Evolutionary conservation across 2,329 filamentous ascomycete genomes (phyloP).

Genomic region (Graphium sp.): DNA sequence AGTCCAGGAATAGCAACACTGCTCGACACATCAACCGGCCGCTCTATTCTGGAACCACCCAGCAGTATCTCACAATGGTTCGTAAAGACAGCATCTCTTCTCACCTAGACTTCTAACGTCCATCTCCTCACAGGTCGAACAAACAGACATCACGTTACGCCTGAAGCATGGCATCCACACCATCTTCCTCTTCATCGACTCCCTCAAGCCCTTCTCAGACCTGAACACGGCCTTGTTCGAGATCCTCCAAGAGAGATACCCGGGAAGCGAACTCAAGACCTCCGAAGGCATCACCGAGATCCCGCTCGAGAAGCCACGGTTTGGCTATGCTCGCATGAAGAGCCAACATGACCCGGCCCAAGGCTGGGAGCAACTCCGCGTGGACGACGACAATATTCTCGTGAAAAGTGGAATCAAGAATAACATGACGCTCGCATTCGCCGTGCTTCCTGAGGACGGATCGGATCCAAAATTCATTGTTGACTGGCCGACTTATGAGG

Average conservation of each 20-base stretch:
- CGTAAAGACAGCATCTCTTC: neutral
- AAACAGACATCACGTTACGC: slow-evolving; percentile 45
- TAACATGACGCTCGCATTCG: slow-evolving; percentile 31
- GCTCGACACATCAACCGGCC: too few relatives aligned
- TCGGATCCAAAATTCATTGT: slow-evolving; percentile 24
- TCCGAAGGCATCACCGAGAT: slow-evolving; percentile 17
- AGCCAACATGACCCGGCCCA: slow-evolving; percentile 23
- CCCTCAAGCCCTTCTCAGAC: slow-evolving; percentile 35
- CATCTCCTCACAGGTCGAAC: slow-evolving; percentile 14
- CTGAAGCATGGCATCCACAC: slow-evolving; percentile 61
- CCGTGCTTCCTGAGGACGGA: slow-evolving; percentile 19
- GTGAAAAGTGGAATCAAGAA: slow-evolving; percentile 25
- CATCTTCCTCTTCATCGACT: slow-evolving; percentile 48
- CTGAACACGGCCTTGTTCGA: slow-evolving; percentile 42
- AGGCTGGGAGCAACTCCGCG: slow-evolving; percentile 31
- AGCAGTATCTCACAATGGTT: slow-evolving; percentile 1
- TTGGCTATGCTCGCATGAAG: slow-evolving; percentile 29
- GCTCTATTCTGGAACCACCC: too few relatives aligned
- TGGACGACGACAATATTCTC: slow-evolving; percentile 19
- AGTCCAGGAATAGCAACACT: too few relatives aligned
- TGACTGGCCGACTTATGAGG: slow-evolving; percentile 25
- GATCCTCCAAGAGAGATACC: slow-evolving; percentile 39
- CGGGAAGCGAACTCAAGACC: slow-evolving; percentile 26
- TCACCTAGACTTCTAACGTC: slow-evolving; percentile 3
- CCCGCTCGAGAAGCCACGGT: slow-evolving; percentile 17